Base-by-base conservation (phyloP, 1,139 yeast genomes). In the Eremothecium sinecaudum region DNA sequence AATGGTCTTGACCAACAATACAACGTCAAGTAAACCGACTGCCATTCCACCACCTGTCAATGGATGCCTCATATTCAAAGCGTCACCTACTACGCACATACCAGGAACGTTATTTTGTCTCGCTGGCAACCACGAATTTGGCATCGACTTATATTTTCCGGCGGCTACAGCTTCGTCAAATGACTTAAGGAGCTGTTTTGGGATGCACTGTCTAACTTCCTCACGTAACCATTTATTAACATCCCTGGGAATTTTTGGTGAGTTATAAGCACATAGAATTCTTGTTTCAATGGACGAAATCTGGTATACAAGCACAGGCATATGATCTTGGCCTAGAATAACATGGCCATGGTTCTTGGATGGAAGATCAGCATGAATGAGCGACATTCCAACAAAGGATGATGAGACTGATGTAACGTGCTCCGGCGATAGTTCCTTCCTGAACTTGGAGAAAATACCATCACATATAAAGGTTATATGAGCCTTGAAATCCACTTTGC, bases 31-130 rank as follows among this genome's bases (percentile, higher is more conserved):
- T 42, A 92, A 66, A 1, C 96, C 97, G 28, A 90, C 98, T 8
- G 97, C 87, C 99, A 90, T 90, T 41, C 99, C 99, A 40, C 98
- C 98, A 30, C 99, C 99, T 1, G 98, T 90, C 43, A 90, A 69
- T 13, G 99, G 99, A 58, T 90, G 99, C 56, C 99, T 73, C 96
- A 90, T 90, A 58, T 90, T 90, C 51, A 87, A 69, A 2, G 98
- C 84, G 56, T 90, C 99, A 26, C 99, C 99, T 31, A 90, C 58
- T 48, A 90, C 69, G 28, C 90, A 66, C 36, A 86, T 63, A n/a
- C 99, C 99, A 11, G 75, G 75, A 31, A 73, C 68, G 13, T 66
- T 66, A 47, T 73, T 74, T 33, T 69, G 66, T 40, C 72, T 66
- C 0, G 96, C 96, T 6, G 94, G 74, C 38, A 90, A 66, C 60